Percentiles rank a stretch among this genome's conserved stretches.
These are phyloP conservation scores for Chrysoporthe puriensis DNA, from an alignment of 2,329 filamentous ascomycete species.

Conservation along the genomic window DNA sequence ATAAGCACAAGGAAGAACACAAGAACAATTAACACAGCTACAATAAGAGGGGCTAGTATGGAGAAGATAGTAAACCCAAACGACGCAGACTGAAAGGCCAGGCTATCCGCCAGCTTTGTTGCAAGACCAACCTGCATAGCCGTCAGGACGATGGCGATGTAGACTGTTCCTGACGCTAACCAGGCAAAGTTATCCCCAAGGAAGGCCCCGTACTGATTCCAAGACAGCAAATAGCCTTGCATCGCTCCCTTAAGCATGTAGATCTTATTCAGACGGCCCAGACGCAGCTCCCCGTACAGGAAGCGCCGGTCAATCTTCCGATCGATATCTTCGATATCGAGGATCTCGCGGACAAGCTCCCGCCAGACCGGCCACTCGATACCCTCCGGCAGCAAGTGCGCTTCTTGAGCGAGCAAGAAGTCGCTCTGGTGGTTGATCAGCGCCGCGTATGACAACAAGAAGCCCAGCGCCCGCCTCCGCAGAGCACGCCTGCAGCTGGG, in stretches of 20 bases:
- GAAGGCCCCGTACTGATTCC: conserved; percentile 34
- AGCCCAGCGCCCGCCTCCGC: conserved; percentile 40
- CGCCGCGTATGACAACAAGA: conserved; percentile 44
- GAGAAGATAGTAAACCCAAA: conserved; percentile 48
- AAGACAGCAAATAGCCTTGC: neutral
- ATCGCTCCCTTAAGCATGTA: conserved; percentile 26
- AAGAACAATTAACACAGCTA: neutral
- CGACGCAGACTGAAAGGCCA: conserved; percentile 46
- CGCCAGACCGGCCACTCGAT: conserved; percentile 47
- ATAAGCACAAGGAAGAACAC: too few species aligned
- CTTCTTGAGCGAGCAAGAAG: neutral
- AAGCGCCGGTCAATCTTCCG: conserved; percentile 35
- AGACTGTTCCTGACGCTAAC: conserved; percentile 45
- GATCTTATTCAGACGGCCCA: conserved; percentile 40
- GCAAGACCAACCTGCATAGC: conserved; percentile 55
- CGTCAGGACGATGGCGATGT: conserved; percentile 49
- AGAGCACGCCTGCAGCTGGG: conserved; percentile 14
- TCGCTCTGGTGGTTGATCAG: conserved; percentile 36
- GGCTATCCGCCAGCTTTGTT: conserved; percentile 40
- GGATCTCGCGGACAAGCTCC: conserved; percentile 31
- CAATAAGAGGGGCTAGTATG: neutral
- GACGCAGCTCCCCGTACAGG: conserved; percentile 43
- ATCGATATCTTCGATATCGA: conserved; percentile 32
- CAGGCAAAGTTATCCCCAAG: conserved; percentile 47
- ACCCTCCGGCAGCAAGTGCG: conserved; percentile 39